Evolutionary conservation across 306 rosid species (phyloP), one percentile per base, ranked within the genome.

Genomic region (Acacia confusa): DNA sequence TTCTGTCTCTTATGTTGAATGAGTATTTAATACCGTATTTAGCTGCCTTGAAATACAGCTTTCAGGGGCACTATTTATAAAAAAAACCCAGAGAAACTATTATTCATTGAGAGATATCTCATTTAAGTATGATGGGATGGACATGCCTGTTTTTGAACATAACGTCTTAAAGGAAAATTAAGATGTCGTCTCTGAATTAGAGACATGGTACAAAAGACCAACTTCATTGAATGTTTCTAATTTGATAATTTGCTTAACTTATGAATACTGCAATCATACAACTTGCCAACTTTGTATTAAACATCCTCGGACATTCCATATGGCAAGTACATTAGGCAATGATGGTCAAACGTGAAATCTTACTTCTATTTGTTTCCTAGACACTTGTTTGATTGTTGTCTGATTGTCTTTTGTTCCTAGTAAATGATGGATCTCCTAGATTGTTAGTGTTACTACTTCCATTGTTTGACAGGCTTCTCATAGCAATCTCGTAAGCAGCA

Each of bases 401-500:
- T 24, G 45, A 43, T 63, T 63, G n/a, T 45, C 81, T 32, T 41
- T 58, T 70, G 20, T 57, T 36, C 27, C 45, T 20, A 3, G 45
- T 36, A 38, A 61, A 32, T 50, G 47, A 20, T 25, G 19, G 20
- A 28, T 70, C 20, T 76, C 64, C 80, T 72, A 74, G 32, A 72
- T 63, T 34, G 78, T 45, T 36, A 55, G 67, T 75, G 60, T 25
- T 19, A 20, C 60, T 2, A 77, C 77, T 85, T 66, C 71, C 87
- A 67, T 84, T 85, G 57, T 81, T 79, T 79, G 63, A 55, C 2
- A 92, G 47, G 82, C 88, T 85, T 81, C 94, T 91, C 27, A 94
- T 82, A 72, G 91, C 70, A n/a, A 91, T 65, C 77, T 94, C 97
- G 82, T 94, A 94, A 20, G 97, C 91, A 44, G 97, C 67, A 70